phyloP scores from a whole-genome alignment of 768 basidiomycete species.

The Tylopilus sp. region DNA sequence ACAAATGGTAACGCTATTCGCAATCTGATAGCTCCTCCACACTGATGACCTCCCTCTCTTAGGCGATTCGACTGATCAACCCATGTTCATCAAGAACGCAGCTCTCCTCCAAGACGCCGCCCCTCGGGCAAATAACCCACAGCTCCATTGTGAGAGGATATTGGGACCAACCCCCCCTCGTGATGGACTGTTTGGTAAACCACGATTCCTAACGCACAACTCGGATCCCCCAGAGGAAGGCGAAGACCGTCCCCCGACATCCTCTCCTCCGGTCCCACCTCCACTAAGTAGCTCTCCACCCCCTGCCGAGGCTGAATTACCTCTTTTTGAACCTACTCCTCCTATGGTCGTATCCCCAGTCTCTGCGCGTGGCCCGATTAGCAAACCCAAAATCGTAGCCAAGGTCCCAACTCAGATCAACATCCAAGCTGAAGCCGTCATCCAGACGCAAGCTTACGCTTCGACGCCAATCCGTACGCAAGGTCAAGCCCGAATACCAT shows the following conservation, averaged over 20 bases:
- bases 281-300: conserved; percentile 31
- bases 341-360: neutral
- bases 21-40: neutral
- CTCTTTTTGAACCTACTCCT: neutral
- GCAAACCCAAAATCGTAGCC: conserved; percentile 21
- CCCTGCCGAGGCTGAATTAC: conserved; percentile 1
- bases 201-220: conserved; percentile 30
- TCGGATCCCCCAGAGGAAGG: conserved; percentile 19
- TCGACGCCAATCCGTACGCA: conserved; percentile 21
- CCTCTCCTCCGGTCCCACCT: conserved; percentile 19
- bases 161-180: neutral
- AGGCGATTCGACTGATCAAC: conserved; percentile 7
- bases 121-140: neutral
- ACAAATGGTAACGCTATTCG: conserved; percentile 32
- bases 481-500: conserved; percentile 45
- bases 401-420: no score
- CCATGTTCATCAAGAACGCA: conserved; percentile 20
- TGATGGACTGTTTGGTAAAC: conserved; percentile 31
- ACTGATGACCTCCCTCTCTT: neutral
- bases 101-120: conserved; percentile 20
- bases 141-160: neutral
- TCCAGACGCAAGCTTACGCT: neutral
- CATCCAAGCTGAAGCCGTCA: no score
- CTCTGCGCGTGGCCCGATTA: conserved; percentile 4
- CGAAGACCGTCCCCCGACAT: neutral